These are phyloP conservation scores for Entelexis paramagnoliae DNA, from an alignment of 1,139 yeast species.

Conservation along the genomic window DNA sequence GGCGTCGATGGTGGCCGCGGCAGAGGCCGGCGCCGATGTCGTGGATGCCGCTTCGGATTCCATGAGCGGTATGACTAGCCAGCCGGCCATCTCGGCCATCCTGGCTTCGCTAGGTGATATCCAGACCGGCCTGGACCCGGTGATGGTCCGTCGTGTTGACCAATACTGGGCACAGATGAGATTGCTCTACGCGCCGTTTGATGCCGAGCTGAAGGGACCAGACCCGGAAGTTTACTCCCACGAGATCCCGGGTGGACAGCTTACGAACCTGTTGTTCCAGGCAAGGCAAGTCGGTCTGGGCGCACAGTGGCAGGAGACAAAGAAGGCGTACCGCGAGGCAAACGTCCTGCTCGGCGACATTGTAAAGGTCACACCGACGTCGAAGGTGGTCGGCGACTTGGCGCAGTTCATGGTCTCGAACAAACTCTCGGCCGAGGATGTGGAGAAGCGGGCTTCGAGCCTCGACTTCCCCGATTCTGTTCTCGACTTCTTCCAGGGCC, in stretches of 20 bases:
- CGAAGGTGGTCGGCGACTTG: conserved; percentile 97
- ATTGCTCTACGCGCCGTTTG: conserved; percentile 88
- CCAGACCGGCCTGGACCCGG: conserved; percentile 59
- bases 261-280: conserved; percentile 94
- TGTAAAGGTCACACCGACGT: conserved; percentile 97
- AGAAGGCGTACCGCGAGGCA: conserved; percentile 85
- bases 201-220: conserved; percentile 97
- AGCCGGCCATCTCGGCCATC: conserved; percentile 89
- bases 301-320: conserved; percentile 90
- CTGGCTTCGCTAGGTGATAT: conserved; percentile 81
- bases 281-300: conserved; percentile 98
- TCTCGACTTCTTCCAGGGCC: conserved; percentile 94
- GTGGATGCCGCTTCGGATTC: conserved; percentile 97
- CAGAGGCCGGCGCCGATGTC: conserved; percentile 93
- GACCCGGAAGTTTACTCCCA: conserved; percentile 98
- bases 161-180: conserved; percentile 99
- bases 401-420: conserved; percentile 98
- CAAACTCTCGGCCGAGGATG: conserved; percentile 76
- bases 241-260: conserved; percentile 99
- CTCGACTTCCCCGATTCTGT: conserved; percentile 98
- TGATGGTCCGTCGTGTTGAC: conserved; percentile 70
- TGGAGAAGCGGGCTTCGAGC: conserved; percentile 71
- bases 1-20: conserved; percentile 90
- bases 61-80: conserved; percentile 97
- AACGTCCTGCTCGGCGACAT: conserved; percentile 85